phyloP scores from a whole-genome alignment of 2,329 filamentous ascomycete genomes.

The Calonectria pauciramosa region DNA sequence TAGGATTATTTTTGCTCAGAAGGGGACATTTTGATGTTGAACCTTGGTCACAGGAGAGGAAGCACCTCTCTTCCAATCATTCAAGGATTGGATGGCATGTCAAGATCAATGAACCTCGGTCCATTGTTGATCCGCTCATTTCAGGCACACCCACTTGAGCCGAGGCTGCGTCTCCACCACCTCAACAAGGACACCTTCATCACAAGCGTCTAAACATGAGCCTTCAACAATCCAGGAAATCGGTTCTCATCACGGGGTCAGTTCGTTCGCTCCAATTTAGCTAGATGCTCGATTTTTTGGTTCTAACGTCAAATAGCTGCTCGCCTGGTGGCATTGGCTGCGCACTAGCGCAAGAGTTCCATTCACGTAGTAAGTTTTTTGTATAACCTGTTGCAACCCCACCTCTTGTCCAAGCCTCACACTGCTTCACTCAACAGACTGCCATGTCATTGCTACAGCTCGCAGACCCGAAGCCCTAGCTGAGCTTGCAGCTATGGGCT shows the following conservation, averaged over 20 bases:
- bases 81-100: too few relatives aligned
- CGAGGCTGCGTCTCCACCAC: background rate
- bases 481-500: slow-evolving; percentile 30
- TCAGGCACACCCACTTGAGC: background rate
- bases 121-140: background rate
- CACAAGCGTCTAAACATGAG: slow-evolving; percentile 42
- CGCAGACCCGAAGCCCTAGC: slow-evolving; percentile 31
- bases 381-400: background rate
- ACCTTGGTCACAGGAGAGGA: too few relatives aligned
- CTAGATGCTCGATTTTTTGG: background rate
- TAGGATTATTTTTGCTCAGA: too few relatives aligned
- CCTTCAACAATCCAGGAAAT: slow-evolving; percentile 41
- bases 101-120: background rate
- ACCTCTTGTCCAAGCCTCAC: background rate
- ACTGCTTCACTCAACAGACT: slow-evolving; percentile 14
- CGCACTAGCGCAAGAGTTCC: slow-evolving; percentile 61
- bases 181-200: background rate
- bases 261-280: background rate
- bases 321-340: slow-evolving; percentile 66
- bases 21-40: too few relatives aligned
- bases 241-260: slow-evolving; percentile 28
- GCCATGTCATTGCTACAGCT: slow-evolving; percentile 38
- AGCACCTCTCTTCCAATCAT: too few relatives aligned
- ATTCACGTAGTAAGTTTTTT: slow-evolving; percentile 51
- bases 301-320: slow-evolving; percentile 53